Evolutionary conservation across 163 green algal species (phyloP).

Genomic region (Chloroidium sp.): DNA sequence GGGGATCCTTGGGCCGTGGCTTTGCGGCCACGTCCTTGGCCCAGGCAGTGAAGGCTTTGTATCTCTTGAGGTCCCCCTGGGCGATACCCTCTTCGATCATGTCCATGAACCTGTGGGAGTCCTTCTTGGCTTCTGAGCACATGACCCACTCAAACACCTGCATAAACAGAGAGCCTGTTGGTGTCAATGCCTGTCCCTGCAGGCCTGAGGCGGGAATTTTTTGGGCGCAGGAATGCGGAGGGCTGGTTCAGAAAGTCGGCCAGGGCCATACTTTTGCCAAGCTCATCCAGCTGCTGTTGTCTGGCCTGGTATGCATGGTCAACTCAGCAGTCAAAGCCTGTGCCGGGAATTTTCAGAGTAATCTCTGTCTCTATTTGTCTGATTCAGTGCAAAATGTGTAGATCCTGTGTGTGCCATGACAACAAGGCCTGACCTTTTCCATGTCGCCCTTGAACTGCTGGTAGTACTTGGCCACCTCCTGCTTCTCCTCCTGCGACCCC

Average conservation of each 20-base stretch:
- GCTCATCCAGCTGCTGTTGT: no score
- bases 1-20: conserved; percentile 22
- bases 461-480: conserved; percentile 65
- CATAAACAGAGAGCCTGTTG: background rate
- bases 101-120: conserved; percentile 73
- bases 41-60: conserved; percentile 37
- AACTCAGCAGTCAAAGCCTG: no score
- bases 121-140: conserved; percentile 52
- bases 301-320: no score
- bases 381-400: no score
- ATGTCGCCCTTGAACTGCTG: conserved; percentile 64
- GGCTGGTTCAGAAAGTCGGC: background rate
- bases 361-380: no score
- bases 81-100: conserved; percentile 41
- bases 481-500: conserved; percentile 54
- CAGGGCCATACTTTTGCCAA: no score
- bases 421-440: conserved; percentile 24
- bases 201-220: background rate
- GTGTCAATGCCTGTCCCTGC: background rate
- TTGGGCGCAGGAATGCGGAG: background rate
- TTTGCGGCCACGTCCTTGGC: conserved; percentile 26
- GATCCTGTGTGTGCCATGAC: no score
- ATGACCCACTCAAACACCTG: conserved; percentile 74
- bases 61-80: conserved; percentile 17
- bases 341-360: no score